Evolutionary conservation across 2,329 filamentous ascomycete genomes (phyloP), one percentile per base, ranked within the genome.

Genomic region (Knoxdaviesia proteae): DNA sequence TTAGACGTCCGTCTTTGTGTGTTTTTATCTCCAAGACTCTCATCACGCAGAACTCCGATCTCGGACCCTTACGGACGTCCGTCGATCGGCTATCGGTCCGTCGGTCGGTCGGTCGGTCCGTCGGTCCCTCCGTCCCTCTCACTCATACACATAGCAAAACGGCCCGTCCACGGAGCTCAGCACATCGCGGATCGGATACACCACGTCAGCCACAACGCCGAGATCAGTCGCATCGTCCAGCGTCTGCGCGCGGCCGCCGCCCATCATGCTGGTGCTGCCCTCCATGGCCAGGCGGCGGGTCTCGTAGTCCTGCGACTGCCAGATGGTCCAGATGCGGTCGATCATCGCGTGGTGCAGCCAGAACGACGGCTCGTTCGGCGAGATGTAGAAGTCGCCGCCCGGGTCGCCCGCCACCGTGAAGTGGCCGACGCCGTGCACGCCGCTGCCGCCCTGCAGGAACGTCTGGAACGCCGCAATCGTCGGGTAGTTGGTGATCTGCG

Each of bases 381-480:
- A 57, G 10, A 49, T 49, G 46, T 48, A 56, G 7, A 54, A 49
- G 43, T 59, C 56, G 7, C 42, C 46, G n/a, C 53, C 58, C 1
- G 56, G 57, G 34, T 60, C 58, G 29, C 58, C 58, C 2, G 56
- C 55, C 1, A 63, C 52, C 29, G 56, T 53, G 47, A 57, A 62
- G 48, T 64, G 61, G 1, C 60, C 60, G 0, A 52, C 59, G 4
- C 53, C 53, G 44, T 61, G 61, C 9, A 63, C 54, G 29, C 58
- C 58, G 35, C 51, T 51, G 35, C 53, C 49, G 5, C 58, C 56
- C 10, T 60, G 61, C 31, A 58, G 51, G 36, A 50, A 52, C 37
- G 52, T 53, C 9, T 47, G 49, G 44, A 50, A 49, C 8, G 11
- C 8, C 33, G 40, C 37, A 11, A 46, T 39, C 36, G 6, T 29